phyloP scores from a whole-genome alignment of 345 rosid species.

The Eucalyptus melliodora region DNA sequence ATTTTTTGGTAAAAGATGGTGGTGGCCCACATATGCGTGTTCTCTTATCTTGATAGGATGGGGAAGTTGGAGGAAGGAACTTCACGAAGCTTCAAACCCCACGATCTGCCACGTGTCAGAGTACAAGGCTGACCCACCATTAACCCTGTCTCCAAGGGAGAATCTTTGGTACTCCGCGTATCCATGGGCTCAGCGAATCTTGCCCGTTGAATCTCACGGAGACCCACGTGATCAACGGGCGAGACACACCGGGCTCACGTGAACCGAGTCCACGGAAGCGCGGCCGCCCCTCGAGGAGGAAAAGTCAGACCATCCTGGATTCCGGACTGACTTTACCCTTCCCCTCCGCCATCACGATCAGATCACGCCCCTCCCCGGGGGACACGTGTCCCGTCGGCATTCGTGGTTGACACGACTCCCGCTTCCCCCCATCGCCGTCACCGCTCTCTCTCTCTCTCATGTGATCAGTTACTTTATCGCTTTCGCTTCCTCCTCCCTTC shows the following conservation, averaged over 20 bases:
- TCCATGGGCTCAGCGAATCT: not conserved
- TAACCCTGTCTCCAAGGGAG: not conserved
- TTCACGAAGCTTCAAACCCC: not conserved
- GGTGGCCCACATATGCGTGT: not conserved
- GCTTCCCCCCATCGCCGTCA: not conserved
- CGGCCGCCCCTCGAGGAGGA: not conserved
- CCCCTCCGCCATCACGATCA: not conserved
- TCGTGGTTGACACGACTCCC: not conserved
- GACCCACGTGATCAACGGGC: not conserved
- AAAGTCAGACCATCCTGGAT: not conserved
- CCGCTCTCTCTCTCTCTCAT: not conserved
- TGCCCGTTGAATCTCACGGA: not conserved
- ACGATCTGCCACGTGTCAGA: not conserved
- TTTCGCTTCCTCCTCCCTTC: not conserved
- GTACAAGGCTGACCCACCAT: not conserved
- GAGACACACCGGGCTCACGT: not conserved
- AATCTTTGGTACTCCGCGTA: not conserved
- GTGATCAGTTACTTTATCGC: conserved; percentile 17
- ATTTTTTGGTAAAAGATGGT: not conserved
- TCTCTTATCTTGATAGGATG: not conserved
- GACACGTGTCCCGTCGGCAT: conserved; percentile 11
- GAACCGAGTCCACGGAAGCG: not conserved
- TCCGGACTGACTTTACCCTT: not conserved
- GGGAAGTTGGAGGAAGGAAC: not conserved
- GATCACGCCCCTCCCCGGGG: not conserved